phyloP scores from a whole-genome alignment of 2,329 filamentous ascomycete genomes.

The Hysterium pulicare region DNA sequence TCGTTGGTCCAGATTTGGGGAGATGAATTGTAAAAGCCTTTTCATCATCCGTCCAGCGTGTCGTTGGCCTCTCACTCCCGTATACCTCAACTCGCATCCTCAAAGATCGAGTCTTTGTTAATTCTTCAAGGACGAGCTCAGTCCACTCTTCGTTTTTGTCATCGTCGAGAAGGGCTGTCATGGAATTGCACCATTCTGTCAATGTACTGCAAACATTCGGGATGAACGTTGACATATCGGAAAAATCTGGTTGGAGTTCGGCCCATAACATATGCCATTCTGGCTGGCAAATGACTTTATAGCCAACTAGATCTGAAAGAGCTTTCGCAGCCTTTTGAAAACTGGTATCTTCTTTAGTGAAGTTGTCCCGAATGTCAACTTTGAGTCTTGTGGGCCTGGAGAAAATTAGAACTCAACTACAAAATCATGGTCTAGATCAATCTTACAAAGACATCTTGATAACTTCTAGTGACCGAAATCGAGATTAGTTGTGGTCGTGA shows the following conservation, averaged over 20 bases:
- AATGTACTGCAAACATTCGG: constrained; percentile 37
- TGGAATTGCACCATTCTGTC: constrained; percentile 39
- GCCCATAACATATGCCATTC: constrained; percentile 45
- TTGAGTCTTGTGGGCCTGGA: constrained; percentile 5
- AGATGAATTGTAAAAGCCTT: constrained; percentile 6
- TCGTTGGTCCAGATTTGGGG: not conserved
- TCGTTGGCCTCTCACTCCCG: constrained; percentile 4
- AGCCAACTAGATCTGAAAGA: constrained; percentile 32
- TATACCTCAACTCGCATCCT: constrained; percentile 39
- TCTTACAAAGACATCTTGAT: constrained; percentile 4
- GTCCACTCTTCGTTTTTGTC: constrained; percentile 41
- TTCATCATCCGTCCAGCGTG: constrained; percentile 3
- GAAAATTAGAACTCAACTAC: not conserved
- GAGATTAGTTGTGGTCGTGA: too few relatives aligned
- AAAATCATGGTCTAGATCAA: too few relatives aligned
- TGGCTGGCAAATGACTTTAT: constrained; percentile 39
- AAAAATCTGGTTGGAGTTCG: constrained; percentile 38
- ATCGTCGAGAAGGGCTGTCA: constrained; percentile 44
- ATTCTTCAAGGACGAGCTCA: constrained; percentile 42
- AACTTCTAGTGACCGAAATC: too few relatives aligned
- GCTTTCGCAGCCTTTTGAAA: constrained; percentile 3
- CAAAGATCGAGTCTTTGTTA: constrained; percentile 23
- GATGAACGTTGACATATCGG: constrained; percentile 42
- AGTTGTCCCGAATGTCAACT: constrained; percentile 7
- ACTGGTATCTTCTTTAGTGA: constrained; percentile 3